phyloP scores from a whole-genome alignment of 2,329 filamentous ascomycete genomes.

The Fusarium burgessii region DNA sequence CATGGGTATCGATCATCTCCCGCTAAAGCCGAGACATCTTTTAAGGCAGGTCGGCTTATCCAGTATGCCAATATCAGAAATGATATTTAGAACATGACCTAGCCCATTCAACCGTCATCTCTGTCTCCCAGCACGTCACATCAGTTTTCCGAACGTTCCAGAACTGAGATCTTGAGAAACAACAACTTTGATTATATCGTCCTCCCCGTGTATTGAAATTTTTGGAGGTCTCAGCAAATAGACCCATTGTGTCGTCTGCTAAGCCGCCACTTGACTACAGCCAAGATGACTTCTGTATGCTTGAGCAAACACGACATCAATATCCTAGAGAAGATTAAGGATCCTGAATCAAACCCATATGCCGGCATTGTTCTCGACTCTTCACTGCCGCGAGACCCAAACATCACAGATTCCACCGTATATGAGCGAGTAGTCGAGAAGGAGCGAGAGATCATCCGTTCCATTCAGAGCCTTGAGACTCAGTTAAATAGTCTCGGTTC shows the following conservation, averaged over 20 bases:
- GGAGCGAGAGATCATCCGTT: slow-evolving; percentile 66
- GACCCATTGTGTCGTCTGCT: neutral
- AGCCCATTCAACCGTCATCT: slow-evolving; percentile 12
- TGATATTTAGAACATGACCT: slow-evolving; percentile 32
- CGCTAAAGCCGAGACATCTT: slow-evolving; percentile 38
- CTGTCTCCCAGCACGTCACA: slow-evolving; percentile 23
- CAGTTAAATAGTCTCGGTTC: slow-evolving; percentile 60
- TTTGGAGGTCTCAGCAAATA: neutral
- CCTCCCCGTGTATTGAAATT: neutral
- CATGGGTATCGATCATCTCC: slow-evolving; percentile 8
- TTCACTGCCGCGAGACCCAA: slow-evolving; percentile 67
- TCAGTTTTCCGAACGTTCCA: slow-evolving; percentile 4
- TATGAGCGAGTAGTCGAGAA: slow-evolving; percentile 64
- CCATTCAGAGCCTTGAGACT: slow-evolving; percentile 67
- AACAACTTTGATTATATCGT: slow-evolving; percentile 1
- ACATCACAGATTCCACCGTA: slow-evolving; percentile 61
- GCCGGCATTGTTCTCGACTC: slow-evolving; percentile 66
- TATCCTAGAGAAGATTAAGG: slow-evolving; percentile 74
- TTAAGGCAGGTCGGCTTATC: slow-evolving; percentile 28
- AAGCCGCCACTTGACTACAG: slow-evolving; percentile 9
- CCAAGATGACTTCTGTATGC: slow-evolving; percentile 60
- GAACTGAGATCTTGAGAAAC: slow-evolving; percentile 5
- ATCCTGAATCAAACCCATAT: slow-evolving; percentile 72
- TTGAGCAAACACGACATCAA: slow-evolving; percentile 71
- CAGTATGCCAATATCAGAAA: slow-evolving; percentile 11